Conservation (phyloP, 2,329 filamentous ascomycete genomes). For the Hansfordia pulvinata region DNA sequence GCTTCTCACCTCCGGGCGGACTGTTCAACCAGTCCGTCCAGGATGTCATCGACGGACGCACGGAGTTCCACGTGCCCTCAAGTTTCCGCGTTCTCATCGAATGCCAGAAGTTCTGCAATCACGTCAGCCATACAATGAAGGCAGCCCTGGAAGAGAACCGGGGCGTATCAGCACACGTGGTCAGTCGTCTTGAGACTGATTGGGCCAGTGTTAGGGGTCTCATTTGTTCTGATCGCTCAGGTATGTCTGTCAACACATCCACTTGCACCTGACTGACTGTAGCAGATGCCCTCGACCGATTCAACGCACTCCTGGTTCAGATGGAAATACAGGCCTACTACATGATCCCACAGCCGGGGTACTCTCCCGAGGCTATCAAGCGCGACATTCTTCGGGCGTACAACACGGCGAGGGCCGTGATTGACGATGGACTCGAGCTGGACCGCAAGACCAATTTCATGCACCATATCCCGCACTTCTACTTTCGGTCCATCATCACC, state of each 20-base stretch:
- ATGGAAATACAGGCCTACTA: conserved; percentile 41
- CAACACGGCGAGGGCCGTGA: conserved; percentile 30
- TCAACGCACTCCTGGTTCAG: conserved; percentile 32
- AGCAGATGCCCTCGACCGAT: conserved; percentile 28
- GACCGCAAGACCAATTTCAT: conserved; percentile 21
- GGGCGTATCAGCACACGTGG: conserved; percentile 30
- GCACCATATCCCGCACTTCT: too few species aligned
- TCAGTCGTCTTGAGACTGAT: conserved; percentile 36
- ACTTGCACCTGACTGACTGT: conserved; percentile 4
- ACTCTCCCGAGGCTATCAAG: conserved; percentile 23
- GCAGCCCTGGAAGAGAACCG: conserved; percentile 30
- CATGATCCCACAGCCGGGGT: conserved; percentile 28
- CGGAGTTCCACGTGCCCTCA: conserved; percentile 23
- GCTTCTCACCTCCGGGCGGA: conserved; percentile 28
- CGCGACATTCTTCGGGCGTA: conserved; percentile 31
- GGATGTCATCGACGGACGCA: conserved; percentile 25
- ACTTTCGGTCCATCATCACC: too few species aligned
- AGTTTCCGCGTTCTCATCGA: conserved; percentile 33
- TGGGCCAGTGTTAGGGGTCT: conserved; percentile 31
- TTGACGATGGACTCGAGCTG: conserved; percentile 27
- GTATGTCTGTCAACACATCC: conserved; percentile 21
- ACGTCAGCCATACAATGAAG: conserved; percentile 30
- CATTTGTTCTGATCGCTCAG: conserved; percentile 30
- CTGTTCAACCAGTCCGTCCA: conserved; percentile 36
- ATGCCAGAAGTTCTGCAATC: conserved; percentile 35